Evolutionary conservation across 805 yeast species (phyloP), one percentile per base, ranked within the genome.

Genomic region (Yamadazyma takamatsuzukensis): DNA sequence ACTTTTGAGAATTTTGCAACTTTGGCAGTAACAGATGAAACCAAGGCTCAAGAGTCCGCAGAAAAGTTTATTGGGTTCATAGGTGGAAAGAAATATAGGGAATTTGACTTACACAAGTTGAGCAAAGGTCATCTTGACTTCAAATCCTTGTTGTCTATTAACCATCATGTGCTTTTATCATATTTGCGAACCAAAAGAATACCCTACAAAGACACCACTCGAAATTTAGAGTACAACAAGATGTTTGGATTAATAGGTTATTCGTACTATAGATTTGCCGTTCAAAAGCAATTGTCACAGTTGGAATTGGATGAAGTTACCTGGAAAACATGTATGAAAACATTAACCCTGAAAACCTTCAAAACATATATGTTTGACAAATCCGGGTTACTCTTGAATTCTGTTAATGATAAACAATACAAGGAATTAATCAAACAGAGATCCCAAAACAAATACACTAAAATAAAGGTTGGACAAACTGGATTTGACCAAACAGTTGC

Each of bases 401-500:
- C 27, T 3, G 9, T 15, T 10, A 21, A 18, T 13, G 26, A 34
- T 17, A 4, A 7, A 11, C 4, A 9, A 7, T 32, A 32, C 16
- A 9, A 18, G 10, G 12, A 19, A 4, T 10, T 32, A 17, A 14
- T 21, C 8, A 16, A 32, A 4, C 12, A 18, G 11, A 19, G 36
- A 27, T 3, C 15, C 8, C 5, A n/a, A 11, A 33, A 33, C 24
- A 23, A 4, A 13, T 33, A 37, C 24, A 4, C 27, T 3, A 18
- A 29, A 13, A 10, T 37, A 11, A 37, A 37, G 21, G 3, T 27
- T 12, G 39, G 41, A 13, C 17, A 15, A 10, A 21, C 31, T 3
- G 36, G 31, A 15, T 38, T 38, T 24, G 33, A 34, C 12, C 41
- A 38, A 15, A 13, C n/a, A n/a, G n/a, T n/a, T n/a, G n/a, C n/a